phyloP scores from a whole-genome alignment of 73 alveolate species.

The Paramecium tetraurelia region DNA sequence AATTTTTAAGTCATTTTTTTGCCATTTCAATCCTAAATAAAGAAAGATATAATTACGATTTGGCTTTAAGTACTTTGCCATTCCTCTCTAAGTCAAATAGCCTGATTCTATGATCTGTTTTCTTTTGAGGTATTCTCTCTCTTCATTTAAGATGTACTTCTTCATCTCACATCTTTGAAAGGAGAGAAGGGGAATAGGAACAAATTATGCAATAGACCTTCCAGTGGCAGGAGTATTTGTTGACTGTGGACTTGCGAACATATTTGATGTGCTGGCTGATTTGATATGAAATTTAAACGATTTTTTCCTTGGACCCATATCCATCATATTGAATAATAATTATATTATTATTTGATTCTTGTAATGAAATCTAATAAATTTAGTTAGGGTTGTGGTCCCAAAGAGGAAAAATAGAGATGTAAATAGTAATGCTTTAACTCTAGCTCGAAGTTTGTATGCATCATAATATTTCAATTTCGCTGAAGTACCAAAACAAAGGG shows the following conservation, averaged over 20 bases:
- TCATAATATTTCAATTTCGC: not conserved
- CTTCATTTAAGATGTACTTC: not conserved
- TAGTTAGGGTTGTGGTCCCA: not conserved
- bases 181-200: not conserved
- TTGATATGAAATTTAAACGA: not conserved
- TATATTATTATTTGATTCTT: not conserved
- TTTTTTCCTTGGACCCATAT: not conserved
- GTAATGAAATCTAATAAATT: not conserved
- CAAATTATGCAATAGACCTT: not conserved
- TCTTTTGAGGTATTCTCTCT: not conserved
- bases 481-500: not conserved
- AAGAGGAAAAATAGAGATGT: not conserved
- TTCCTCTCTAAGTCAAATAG: not conserved
- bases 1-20: not conserved
- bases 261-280: not conserved
- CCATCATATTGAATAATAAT: not conserved
- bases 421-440: not conserved
- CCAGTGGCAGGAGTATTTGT: not conserved
- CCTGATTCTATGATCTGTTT: not conserved
- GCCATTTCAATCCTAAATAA: not conserved
- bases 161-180: not conserved
- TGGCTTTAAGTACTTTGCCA: not conserved
- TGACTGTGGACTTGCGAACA: not conserved
- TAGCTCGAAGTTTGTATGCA: constrained; percentile 25
- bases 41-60: not conserved